Evolutionary conservation across 2,329 filamentous ascomycete genomes (phyloP).

Genomic region (Dactylellina drechsleri): DNA sequence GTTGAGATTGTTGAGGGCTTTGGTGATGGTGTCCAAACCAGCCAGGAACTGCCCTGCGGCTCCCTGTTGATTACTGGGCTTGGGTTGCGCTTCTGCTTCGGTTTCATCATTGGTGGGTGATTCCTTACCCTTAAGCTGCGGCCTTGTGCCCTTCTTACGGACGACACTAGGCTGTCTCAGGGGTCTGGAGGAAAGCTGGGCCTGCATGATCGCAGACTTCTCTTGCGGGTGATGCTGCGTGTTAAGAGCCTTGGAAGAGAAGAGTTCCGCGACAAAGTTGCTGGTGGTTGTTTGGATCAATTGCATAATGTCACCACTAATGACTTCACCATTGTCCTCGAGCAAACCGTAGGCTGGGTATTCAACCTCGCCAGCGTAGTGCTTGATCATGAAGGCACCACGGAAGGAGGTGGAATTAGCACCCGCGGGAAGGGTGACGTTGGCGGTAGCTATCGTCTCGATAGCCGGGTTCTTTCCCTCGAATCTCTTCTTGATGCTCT

Average conservation of each 20-base stretch:
- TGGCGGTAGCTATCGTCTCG: conserved; percentile 76
- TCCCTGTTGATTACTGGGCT: conserved; percentile 72
- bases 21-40: conserved; percentile 88
- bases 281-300: conserved; percentile 88
- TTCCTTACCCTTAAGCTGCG: conserved; percentile 61
- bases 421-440: conserved; percentile 70
- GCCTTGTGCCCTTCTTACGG: conserved; percentile 74
- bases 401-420: conserved; percentile 89
- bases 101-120: conserved; percentile 63
- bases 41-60: conserved; percentile 92
- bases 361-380: conserved; percentile 96
- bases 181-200: conserved; percentile 94
- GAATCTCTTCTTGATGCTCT: conserved; percentile 90
- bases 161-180: conserved; percentile 93
- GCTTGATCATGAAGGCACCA: conserved; percentile 74
- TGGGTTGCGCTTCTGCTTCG: conserved; percentile 29
- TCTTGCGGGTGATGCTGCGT: conserved; percentile 94
- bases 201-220: conserved; percentile 89
- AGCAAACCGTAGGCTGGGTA: conserved; percentile 87
- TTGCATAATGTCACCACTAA: conserved; percentile 95
- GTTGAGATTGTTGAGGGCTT: conserved; percentile 81
- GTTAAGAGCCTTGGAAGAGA: conserved; percentile 94
- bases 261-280: conserved; percentile 86
- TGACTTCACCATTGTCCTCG: conserved; percentile 95
- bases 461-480: conserved; percentile 94